Conservation (phyloP, 2,329 filamentous ascomycete genomes). For the Ramularia collo-cygni region DNA sequence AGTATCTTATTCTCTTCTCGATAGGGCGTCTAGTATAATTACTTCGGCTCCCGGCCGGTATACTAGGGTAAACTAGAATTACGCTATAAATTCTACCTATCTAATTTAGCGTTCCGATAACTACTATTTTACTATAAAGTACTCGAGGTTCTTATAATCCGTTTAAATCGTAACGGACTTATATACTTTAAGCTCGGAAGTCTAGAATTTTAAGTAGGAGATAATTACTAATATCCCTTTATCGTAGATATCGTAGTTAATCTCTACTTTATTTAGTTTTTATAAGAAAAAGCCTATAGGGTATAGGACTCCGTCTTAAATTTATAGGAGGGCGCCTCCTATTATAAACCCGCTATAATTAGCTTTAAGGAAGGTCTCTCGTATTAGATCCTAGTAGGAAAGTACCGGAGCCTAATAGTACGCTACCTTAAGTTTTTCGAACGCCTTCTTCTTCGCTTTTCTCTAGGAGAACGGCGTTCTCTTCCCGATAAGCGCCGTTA, state of each 20-base stretch:
- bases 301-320: too few species aligned
- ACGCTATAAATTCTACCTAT: too few species aligned
- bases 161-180: conserved; percentile 17
- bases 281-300: background rate
- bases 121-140: conserved; percentile 22
- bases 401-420: conserved; percentile 1
- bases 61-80: conserved; percentile 9
- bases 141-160: conserved; percentile 27
- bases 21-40: too few species aligned
- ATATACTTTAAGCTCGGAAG: conserved; percentile 12
- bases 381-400: background rate
- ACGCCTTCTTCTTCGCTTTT: background rate
- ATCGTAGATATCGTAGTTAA: conserved; percentile 1
- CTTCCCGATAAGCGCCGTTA: background rate
- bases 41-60: conserved; percentile 7
- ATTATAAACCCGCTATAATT: background rate
- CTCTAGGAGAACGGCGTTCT: background rate
- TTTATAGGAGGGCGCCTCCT: too few species aligned
- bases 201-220: conserved; percentile 20
- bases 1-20: conserved; percentile 7
- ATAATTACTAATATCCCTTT: background rate
- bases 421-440: background rate
- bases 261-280: background rate
- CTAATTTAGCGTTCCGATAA: conserved; percentile 12
- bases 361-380: background rate